These are phyloP conservation scores for Yamadazyma mexicana DNA, from an alignment of 1,139 yeast species.

Conservation along the genomic window DNA sequence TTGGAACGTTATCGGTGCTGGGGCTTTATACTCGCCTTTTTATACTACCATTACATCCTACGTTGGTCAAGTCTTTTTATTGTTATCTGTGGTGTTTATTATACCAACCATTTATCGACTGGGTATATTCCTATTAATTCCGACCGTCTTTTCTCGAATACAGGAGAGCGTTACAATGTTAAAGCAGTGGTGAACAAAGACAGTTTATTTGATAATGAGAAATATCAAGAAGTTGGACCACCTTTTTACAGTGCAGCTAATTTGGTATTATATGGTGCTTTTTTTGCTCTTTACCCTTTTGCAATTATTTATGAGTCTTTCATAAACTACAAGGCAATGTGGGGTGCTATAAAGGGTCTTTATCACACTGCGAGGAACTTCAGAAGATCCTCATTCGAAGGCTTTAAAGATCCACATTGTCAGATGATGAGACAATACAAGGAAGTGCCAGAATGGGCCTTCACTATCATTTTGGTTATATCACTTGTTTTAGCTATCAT, in stretches of 20 bases:
- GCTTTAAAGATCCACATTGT: constrained; percentile 57
- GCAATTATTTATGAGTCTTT: constrained; percentile 37
- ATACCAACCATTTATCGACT: constrained; percentile 36
- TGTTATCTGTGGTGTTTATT: constrained; percentile 33
- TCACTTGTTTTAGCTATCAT: constrained; percentile 50
- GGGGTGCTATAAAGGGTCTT: constrained; percentile 21
- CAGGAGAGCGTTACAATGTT: constrained; percentile 30
- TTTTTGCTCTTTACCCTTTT: constrained; percentile 41
- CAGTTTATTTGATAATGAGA: constrained; percentile 29
- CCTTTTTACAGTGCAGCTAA: constrained; percentile 61
- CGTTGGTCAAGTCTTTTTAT: constrained; percentile 31
- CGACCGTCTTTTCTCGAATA: constrained; percentile 32
- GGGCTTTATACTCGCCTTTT: constrained; percentile 39
- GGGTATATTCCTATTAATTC: constrained; percentile 39
- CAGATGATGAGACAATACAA: constrained; percentile 53
- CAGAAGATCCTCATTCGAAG: constrained; percentile 43
- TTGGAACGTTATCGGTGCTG: constrained; percentile 39
- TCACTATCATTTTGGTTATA: constrained; percentile 41
- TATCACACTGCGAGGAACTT: constrained; percentile 26
- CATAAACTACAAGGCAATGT: constrained; percentile 42
- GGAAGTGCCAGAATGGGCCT: constrained; percentile 68
- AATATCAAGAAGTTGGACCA: constrained; percentile 46
- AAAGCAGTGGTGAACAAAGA: constrained; percentile 28
- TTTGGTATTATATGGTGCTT: constrained; percentile 39
- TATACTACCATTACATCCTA: constrained; percentile 34